A percentile compares a stretch with the other conserved stretches of the same genome.
These are phyloP conservation scores for Vishniacozyma victoriae DNA, from an alignment of 768 basidiomycete genomes.

Conservation along the genomic window DNA sequence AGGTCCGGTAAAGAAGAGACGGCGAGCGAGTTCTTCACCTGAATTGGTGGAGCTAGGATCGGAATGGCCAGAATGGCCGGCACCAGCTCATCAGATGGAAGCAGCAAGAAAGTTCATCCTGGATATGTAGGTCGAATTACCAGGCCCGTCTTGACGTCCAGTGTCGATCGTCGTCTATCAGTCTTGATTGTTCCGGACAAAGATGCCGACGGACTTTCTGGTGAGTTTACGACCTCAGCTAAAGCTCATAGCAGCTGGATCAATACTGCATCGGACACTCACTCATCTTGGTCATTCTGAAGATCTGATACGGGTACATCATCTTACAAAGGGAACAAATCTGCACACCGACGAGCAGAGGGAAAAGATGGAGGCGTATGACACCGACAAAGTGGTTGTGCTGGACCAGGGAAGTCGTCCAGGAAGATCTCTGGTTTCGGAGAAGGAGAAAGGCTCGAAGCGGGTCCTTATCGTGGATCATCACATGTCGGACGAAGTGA, in stretches of 20 bases:
- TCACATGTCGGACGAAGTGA: conserved; percentile 49
- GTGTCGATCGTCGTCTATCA: neutral
- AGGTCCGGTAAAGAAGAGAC: too few relatives aligned
- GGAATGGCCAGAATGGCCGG: conserved; percentile 47
- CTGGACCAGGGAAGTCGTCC: conserved; percentile 53
- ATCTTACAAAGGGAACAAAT: conserved; percentile 51
- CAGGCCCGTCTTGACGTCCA: neutral
- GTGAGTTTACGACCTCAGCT: conserved; percentile 12
- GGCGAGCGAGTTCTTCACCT: too few relatives aligned
- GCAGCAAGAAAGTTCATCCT: conserved; percentile 41
- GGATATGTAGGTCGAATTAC: conserved; percentile 39
- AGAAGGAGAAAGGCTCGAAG: conserved; percentile 10
- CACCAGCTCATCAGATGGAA: conserved; percentile 39
- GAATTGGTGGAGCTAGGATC: conserved; percentile 32
- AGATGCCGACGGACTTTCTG: conserved; percentile 49
- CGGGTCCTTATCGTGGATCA: conserved; percentile 52
- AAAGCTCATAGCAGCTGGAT: conserved; percentile 38
- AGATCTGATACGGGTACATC: conserved; percentile 47
- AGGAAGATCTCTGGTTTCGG: conserved; percentile 42
- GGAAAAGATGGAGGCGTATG: conserved; percentile 34
- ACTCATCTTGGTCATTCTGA: conserved; percentile 47
- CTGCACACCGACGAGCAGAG: conserved; percentile 48
- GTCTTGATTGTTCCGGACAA: conserved; percentile 52
- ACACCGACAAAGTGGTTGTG: conserved; percentile 47
- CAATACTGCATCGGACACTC: conserved; percentile 49